Evolutionary conservation across 495 filamentous ascomycete genomes (phyloP).

Genomic region (Neurospora pannonica): DNA sequence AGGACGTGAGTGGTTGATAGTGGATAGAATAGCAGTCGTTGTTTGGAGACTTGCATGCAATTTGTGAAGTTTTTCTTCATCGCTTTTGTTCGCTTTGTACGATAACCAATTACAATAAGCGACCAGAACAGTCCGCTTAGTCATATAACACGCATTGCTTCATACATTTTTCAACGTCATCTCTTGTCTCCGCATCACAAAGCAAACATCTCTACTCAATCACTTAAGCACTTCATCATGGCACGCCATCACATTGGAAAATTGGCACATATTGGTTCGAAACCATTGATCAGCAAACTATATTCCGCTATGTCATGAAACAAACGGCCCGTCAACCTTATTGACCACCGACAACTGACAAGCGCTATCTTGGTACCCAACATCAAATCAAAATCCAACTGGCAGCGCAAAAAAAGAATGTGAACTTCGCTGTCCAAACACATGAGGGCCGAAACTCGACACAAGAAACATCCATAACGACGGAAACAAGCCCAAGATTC

Average conservation of each 20-base stretch:
- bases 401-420: not conserved
- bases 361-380: not conserved
- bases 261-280: not conserved
- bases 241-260: not conserved
- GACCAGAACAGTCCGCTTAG: accelerated
- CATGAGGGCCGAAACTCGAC: not conserved
- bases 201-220: not conserved
- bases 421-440: not conserved
- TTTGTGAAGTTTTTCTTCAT: not conserved
- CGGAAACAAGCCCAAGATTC: not conserved
- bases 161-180: not conserved
- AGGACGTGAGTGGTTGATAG: not conserved
- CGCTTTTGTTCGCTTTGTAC: not conserved
- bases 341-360: not conserved
- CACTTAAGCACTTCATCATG: not conserved
- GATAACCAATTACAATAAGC: not conserved
- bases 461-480: not conserved
- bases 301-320: not conserved
- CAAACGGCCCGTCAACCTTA: not conserved
- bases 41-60: not conserved
- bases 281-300: not conserved
- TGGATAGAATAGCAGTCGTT: not conserved
- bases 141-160: not conserved
- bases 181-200: not conserved
- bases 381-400: not conserved